A percentile compares a stretch with the other conserved stretches of the same genome.
Conservation (phyloP, 1,284 basidiomycete genomes). For the Volvariella surrecta region DNA sequence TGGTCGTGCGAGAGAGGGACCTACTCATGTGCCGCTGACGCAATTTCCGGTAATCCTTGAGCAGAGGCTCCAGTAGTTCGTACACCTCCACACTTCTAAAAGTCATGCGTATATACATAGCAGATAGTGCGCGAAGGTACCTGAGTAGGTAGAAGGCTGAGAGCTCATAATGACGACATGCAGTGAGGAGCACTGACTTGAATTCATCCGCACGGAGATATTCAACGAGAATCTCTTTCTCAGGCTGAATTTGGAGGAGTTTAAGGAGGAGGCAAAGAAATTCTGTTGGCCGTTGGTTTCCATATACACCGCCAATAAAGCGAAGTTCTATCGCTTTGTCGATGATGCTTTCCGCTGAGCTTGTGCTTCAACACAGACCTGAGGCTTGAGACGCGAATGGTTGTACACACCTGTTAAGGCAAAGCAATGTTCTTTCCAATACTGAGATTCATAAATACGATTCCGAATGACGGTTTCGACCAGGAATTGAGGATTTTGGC, state of each 20-base stretch:
- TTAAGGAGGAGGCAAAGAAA: conserved; percentile 92
- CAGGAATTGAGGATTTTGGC: conserved; percentile 94
- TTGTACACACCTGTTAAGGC: conserved; percentile 66
- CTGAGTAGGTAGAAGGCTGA: conserved; percentile 30
- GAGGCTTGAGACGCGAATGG: conserved; percentile 6
- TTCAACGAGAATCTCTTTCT: conserved; percentile 92
- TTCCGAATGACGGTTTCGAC: conserved; percentile 96
- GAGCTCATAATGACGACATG: not conserved
- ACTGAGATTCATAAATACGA: conserved; percentile 92
- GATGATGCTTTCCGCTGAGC: conserved; percentile 83
- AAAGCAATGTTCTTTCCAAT: conserved; percentile 98
- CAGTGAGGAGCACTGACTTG: conserved; percentile 61
- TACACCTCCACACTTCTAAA: conserved; percentile 88
- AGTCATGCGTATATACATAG: conserved; percentile 92
- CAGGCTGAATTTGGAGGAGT: conserved; percentile 93
- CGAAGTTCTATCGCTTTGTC: conserved; percentile 84
- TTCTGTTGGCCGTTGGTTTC: conserved; percentile 86
- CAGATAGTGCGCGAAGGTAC: conserved; percentile 89
- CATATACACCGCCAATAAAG: conserved; percentile 88
- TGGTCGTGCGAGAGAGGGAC: conserved; percentile 18
- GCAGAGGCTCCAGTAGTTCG: conserved; percentile 86
- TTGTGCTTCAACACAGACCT: conserved; percentile 11
- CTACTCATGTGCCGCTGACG: conserved; percentile 74
- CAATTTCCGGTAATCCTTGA: conserved; percentile 92
- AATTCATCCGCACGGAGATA: conserved; percentile 95